Conservation (phyloP, 2,329 filamentous ascomycete species). For the Fusarium praegraminearum region DNA sequence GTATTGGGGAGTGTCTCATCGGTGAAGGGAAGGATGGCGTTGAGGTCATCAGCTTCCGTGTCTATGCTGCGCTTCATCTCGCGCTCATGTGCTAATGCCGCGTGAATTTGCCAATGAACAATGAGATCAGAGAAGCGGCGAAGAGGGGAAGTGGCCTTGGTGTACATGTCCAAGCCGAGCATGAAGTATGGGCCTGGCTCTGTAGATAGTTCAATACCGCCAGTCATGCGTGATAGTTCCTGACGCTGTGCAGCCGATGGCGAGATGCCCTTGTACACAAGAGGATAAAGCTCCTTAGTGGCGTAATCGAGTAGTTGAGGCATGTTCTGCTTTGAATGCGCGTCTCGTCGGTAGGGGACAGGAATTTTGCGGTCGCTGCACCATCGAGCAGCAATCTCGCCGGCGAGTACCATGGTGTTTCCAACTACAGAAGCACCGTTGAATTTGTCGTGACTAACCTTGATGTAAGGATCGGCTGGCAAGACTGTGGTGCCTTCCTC, state of each 20-base stretch:
- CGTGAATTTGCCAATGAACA: conserved; percentile 75
- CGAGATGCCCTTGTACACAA: conserved; percentile 49
- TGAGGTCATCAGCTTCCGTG: conserved; percentile 45
- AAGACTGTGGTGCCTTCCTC: conserved; percentile 43
- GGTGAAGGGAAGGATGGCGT: conserved; percentile 61
- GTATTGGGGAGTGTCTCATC: conserved; percentile 56
- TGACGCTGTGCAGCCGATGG: conserved; percentile 50
- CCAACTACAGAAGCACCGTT: conserved; percentile 53
- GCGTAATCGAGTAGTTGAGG: conserved; percentile 54
- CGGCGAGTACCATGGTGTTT: conserved; percentile 70
- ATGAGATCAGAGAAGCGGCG: conserved; percentile 73
- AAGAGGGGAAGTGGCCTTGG: conserved; percentile 74
- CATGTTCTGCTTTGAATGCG: conserved; percentile 54
- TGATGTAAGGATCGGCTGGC: conserved; percentile 64
- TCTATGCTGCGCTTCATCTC: conserved; percentile 47
- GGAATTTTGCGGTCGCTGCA: conserved; percentile 68
- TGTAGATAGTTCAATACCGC: conserved; percentile 65
- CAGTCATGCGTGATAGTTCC: conserved; percentile 53
- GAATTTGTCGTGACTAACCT: conserved; percentile 49
- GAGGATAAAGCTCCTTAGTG: conserved; percentile 52
- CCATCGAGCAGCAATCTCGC: conserved; percentile 71
- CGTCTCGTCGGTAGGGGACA: conserved; percentile 68
- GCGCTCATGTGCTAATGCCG: conserved; percentile 63
- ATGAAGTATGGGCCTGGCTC: conserved; percentile 66
- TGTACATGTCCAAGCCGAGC: conserved; percentile 70